These are phyloP conservation scores for Naganishia vaughanmartiniae DNA, from an alignment of 768 basidiomycete genomes.

Conservation along the genomic window DNA sequence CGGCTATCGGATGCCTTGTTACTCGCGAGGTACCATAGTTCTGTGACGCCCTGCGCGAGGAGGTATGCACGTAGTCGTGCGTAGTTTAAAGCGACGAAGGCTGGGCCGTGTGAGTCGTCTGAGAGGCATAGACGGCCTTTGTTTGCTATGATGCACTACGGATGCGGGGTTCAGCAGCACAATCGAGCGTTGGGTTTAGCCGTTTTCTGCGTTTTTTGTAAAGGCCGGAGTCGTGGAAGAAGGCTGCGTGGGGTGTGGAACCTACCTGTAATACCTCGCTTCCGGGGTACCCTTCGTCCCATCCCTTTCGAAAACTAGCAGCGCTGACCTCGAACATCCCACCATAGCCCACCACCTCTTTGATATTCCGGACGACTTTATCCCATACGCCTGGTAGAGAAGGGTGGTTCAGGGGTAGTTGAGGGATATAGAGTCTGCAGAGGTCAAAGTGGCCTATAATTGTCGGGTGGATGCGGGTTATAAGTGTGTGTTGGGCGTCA, in stretches of 20 bases:
- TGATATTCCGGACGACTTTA: constrained; percentile 72
- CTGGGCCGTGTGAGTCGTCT: constrained; percentile 92
- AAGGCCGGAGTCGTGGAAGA: neutral
- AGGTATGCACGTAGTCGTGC: constrained; percentile 65
- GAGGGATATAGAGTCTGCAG: constrained; percentile 77
- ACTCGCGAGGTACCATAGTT: constrained; percentile 52
- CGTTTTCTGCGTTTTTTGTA: too few relatives aligned
- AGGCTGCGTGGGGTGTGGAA: constrained; percentile 22
- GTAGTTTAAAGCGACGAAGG: constrained; percentile 85
- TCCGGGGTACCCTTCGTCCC: constrained; percentile 80
- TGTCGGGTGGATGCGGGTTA: constrained; percentile 73
- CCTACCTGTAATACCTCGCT: constrained; percentile 71
- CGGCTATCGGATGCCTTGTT: too few relatives aligned
- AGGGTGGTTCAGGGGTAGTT: constrained; percentile 57
- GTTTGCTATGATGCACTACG: constrained; percentile 66
- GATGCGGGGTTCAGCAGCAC: neutral
- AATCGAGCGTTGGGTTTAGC: too few relatives aligned
- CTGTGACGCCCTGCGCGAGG: constrained; percentile 59
- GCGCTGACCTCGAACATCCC: constrained; percentile 91
- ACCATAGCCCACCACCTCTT: constrained; percentile 71
- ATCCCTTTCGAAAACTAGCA: constrained; percentile 87
- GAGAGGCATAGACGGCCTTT: constrained; percentile 80
- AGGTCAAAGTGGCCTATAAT: constrained; percentile 92
- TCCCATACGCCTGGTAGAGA: constrained; percentile 61
- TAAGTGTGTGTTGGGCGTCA: constrained; percentile 73